Evolutionary conservation across 2,329 filamentous ascomycete genomes (phyloP).

Genomic region (Claviceps capensis): DNA sequence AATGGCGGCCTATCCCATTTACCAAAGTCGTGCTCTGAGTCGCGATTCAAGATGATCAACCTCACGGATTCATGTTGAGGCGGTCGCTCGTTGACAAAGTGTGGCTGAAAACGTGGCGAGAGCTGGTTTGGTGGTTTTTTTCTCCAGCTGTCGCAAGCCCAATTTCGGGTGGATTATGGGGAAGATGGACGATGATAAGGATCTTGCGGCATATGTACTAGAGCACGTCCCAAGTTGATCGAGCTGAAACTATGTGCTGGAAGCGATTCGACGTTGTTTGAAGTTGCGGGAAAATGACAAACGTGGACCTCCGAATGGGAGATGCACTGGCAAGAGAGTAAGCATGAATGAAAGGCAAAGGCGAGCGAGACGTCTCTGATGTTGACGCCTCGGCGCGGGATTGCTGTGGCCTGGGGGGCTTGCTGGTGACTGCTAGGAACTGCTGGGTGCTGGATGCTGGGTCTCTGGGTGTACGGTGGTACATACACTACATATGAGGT

Average conservation of each 20-base stretch:
- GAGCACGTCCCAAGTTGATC: background rate
- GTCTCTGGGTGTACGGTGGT: background rate
- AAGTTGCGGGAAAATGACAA: background rate
- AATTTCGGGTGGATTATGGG: background rate
- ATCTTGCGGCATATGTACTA: background rate
- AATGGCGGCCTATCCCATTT: background rate
- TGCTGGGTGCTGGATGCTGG: background rate
- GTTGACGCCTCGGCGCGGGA: constrained; percentile 2
- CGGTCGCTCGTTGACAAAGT: constrained; percentile 20
- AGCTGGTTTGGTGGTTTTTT: constrained; percentile 18
- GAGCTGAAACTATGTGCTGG: background rate
- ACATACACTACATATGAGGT: background rate
- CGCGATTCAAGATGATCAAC: constrained; percentile 5
- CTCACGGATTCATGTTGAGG: constrained; percentile 23
- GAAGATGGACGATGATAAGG: background rate
- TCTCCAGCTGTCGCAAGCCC: constrained; percentile 7
- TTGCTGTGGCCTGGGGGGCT: background rate
- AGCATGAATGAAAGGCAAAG: background rate
- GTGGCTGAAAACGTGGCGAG: constrained; percentile 32
- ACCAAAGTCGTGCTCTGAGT: constrained; percentile 3
- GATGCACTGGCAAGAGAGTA: background rate
- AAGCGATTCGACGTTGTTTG: background rate
- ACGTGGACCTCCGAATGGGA: background rate
- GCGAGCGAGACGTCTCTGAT: background rate
- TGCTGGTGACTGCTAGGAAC: background rate